Base-by-base conservation (phyloP, 2,329 filamentous ascomycete genomes). In the Hypoxylon sp. region DNA sequence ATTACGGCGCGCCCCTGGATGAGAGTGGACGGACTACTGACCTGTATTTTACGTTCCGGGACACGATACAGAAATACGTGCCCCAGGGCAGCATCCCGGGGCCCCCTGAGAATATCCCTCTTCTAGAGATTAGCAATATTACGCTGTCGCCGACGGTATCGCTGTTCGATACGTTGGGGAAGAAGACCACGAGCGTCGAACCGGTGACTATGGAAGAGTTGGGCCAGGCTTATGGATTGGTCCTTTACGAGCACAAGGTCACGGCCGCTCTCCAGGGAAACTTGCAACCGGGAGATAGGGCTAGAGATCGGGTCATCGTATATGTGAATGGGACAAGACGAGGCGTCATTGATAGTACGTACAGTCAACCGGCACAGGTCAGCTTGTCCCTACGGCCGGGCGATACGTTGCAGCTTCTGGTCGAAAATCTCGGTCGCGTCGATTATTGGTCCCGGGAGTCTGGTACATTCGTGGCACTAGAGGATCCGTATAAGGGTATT, bases 341-440 rank as follows among this genome's bases (percentile, higher is more conserved):
- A 15, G 84, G 84, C 1, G 81, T 86, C 3, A 81, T 86, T 31
- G 85, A 87, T 65, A 82, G 78, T 68, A 80, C 78, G 17, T 85
- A 86, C 69, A 67, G 74, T 44, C 67, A 73, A 8, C 83, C 83
- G 0, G 73, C 74, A 1, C 77, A 75, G 3, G 78, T 86, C 11
- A 78, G 63, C 0, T 54, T 86, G 1, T 63, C 73, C 0, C 74
- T 86, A 6, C 69, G 75, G 17, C 68, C 72, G 0, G 82, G 82
- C 5, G 83, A 85, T 67, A 77, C 71, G 24, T 67, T 86, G 4
- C 76, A 80, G 62, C 78, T 86, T 0, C 72, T 86, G 2, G 80
- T 85, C 1, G 84, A 87, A 73, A 86, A 86, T 54, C 77, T 86
- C n/a, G 84, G 84, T 1, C 79, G 84, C 2, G 82, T 85, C 1